These are phyloP conservation scores for Inga laurina DNA, from an alignment of 306 rosid genomes.

Conservation along the genomic window DNA sequence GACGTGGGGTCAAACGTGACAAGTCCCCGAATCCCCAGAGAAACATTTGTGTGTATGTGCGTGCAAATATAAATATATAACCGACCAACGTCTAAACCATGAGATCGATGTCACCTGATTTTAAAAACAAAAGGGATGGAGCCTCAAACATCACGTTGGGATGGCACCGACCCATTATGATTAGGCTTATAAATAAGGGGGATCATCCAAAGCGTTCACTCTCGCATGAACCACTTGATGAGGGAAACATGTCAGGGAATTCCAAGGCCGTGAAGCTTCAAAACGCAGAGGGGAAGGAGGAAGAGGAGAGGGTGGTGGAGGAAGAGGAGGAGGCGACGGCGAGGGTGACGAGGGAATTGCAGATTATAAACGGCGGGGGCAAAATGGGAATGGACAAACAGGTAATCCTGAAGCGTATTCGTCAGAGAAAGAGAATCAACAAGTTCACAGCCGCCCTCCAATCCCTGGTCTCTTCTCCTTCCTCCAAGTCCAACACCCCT, in stretches of 20 bases:
- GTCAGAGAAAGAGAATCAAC: constrained; percentile 41
- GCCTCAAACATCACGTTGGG: background rate
- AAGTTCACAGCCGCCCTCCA: constrained; percentile 30
- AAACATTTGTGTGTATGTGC: background rate
- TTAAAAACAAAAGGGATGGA: background rate
- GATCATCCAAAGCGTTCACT: background rate
- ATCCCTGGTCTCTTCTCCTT: constrained; percentile 24
- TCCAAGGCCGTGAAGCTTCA: constrained; percentile 22
- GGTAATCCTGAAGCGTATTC: constrained; percentile 43
- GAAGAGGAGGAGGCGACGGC: background rate
- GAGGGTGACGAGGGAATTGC: constrained; percentile 36
- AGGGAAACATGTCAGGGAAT: constrained; percentile 27
- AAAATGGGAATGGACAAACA: constrained; percentile 31
- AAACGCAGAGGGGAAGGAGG: background rate
- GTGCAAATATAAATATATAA: background rate
- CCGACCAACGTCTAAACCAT: background rate
- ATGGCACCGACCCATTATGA: background rate
- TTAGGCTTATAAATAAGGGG: background rate
- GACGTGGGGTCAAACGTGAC: background rate
- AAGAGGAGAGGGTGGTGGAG: background rate
- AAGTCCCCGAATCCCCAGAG: background rate
- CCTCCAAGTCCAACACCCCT: background rate
- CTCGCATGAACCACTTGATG: background rate
- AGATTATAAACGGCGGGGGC: background rate
- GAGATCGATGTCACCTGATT: background rate